These are phyloP conservation scores for Ciborinia camelliae DNA, from an alignment of 2,329 filamentous ascomycete species.

Conservation along the genomic window DNA sequence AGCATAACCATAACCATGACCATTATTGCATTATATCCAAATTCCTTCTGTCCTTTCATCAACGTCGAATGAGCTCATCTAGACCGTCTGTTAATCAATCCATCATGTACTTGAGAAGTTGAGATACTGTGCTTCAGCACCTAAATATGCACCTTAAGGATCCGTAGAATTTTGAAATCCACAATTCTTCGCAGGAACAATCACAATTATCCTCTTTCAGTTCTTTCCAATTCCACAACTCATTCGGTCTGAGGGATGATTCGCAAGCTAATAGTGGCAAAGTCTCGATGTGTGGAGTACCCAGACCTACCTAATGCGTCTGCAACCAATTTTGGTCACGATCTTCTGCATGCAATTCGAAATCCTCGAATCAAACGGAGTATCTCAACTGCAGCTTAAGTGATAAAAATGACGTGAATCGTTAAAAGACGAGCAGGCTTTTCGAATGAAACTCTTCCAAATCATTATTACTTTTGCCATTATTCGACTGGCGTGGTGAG, in stretches of 20 bases:
- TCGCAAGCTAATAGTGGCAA: conserved; percentile 16
- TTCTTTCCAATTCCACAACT: conserved; percentile 7
- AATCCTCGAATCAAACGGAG: conserved; percentile 7
- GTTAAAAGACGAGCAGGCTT: background rate
- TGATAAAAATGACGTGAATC: background rate
- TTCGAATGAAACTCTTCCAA: background rate
- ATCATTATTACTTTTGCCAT: conserved; percentile 8
- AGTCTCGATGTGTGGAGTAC: conserved; percentile 13
- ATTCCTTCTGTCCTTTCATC: background rate
- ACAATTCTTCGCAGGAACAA: conserved; percentile 20
- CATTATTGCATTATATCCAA: background rate
- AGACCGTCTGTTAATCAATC: background rate
- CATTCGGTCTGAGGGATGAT: conserved; percentile 3
- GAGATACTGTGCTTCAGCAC: background rate
- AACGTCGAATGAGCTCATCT: conserved; percentile 2
- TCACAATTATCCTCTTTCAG: background rate
- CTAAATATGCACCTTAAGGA: conserved; percentile 10
- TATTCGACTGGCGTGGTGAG: background rate
- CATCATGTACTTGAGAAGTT: conserved; percentile 1
- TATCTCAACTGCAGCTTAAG: background rate
- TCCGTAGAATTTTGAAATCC: conserved; percentile 1
- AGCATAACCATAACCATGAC: background rate
- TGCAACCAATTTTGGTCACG: conserved; percentile 17
- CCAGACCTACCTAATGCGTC: conserved; percentile 7
- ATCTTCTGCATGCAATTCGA: conserved; percentile 16